Evolutionary conservation across 2,329 filamentous ascomycete species (phyloP).

Genomic region (Didymella segeticola): DNA sequence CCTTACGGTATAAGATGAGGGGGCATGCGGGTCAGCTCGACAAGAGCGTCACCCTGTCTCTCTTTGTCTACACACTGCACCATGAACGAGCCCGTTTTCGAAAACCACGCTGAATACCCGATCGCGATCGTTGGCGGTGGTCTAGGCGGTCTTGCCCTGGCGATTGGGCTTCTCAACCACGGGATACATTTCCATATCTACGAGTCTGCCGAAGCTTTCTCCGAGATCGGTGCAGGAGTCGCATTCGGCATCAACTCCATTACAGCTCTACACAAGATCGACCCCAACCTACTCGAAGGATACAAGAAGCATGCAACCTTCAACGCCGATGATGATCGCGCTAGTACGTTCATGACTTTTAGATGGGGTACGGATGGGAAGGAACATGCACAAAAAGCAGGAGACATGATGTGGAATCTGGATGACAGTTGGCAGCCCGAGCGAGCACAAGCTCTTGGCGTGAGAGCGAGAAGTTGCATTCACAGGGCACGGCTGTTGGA

Average conservation of each 20-base stretch:
- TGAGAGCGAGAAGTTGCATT: conserved; percentile 13
- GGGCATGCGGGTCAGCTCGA: background rate
- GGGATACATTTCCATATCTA: conserved; percentile 32
- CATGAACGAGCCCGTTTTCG: background rate
- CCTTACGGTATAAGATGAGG: conserved; percentile 4
- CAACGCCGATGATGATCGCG: conserved; percentile 47
- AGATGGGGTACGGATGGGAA: conserved; percentile 11
- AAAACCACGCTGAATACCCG: conserved; percentile 2
- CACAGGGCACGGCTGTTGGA: conserved; percentile 53
- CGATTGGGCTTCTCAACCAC: conserved; percentile 27
- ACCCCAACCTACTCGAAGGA: conserved; percentile 44
- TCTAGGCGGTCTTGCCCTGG: conserved; percentile 31
- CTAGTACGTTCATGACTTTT: conserved; percentile 46
- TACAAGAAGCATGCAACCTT: conserved; percentile 50
- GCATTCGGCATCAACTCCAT: conserved; percentile 51
- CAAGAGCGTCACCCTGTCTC: background rate
- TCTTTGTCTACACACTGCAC: background rate
- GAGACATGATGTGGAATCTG: conserved; percentile 50
- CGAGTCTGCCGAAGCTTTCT: conserved; percentile 29
- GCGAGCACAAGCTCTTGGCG: conserved; percentile 44
- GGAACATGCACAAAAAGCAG: conserved; percentile 1
- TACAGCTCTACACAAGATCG: conserved; percentile 51
- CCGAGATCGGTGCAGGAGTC: conserved; percentile 32
- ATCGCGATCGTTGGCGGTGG: conserved; percentile 27
- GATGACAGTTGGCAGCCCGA: conserved; percentile 45